Conservation (phyloP, 140 eudicot genomes). For the Ambrosia hybrid region DNA sequence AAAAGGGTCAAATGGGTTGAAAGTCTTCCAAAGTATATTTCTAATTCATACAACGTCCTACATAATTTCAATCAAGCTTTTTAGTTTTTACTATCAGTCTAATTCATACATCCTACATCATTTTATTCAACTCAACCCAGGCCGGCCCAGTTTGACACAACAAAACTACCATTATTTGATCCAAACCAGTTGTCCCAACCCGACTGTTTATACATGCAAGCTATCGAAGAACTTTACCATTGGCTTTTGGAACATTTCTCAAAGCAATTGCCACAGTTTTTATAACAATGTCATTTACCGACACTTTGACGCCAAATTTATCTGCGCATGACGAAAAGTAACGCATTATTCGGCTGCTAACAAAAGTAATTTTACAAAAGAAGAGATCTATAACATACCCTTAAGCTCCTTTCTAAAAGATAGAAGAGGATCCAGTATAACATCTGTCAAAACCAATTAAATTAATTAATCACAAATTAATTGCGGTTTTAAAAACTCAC, state of each 20-base stretch:
- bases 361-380: background rate
- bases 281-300: constrained; percentile 93
- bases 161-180: constrained; percentile 1
- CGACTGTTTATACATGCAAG: constrained; percentile 13
- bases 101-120: too few relatives aligned
- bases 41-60: background rate
- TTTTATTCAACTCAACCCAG: background rate
- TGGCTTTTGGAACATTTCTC: constrained; percentile 89
- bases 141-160: background rate
- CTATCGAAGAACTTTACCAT: constrained; percentile 53
- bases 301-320: constrained; percentile 86
- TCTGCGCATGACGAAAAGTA: constrained; percentile 43
- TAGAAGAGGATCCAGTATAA: constrained; percentile 90
- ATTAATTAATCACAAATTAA: constrained; percentile 15
- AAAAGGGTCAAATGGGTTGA: background rate
- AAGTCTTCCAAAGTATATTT: too few relatives aligned
- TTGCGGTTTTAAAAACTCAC: background rate
- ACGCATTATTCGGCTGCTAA: constrained; percentile 14
- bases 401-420: constrained; percentile 88
- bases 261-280: constrained; percentile 89
- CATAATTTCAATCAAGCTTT: background rate
- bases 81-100: background rate
- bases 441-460: constrained; percentile 57
- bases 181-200: background rate
- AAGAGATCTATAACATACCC: constrained; percentile 45